Base-by-base conservation (phyloP, 2,329 filamentous ascomycete genomes). In the Curvularia sp. region DNA sequence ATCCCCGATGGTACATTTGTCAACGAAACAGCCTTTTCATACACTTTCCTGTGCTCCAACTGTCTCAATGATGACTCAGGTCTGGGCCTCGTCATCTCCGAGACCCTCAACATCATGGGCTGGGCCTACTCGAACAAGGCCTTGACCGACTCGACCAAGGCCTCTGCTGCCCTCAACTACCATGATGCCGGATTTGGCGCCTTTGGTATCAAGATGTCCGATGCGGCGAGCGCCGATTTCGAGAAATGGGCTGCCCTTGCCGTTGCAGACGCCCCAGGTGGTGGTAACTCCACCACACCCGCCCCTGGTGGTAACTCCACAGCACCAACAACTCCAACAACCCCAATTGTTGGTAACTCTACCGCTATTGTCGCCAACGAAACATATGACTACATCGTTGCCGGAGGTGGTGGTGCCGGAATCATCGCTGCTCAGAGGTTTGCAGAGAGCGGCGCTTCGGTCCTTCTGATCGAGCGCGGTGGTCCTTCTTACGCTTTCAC, bases 381-480 rank as follows among this genome's bases (percentile, higher is more conserved):
- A 79, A 77, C 75, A 3, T 75, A 72, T 63, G 87, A 89, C 72
- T 89, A 89, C 75, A 85, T 89, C 49, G 80, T 89, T 18, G 82
- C 87, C 31, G 87, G 87, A 9, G 83, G 78, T 13, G 87, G 87
- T 50, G 82, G 86, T 1, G 85, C 83, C 48, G 87, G 87, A 48
- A 83, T 89, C 39, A 85, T 87, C 1, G 72, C 79, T 35, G 82
- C 82, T 13, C 83, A 87, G 71, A 82, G 85, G 65, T 82, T 90
- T 24, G 86, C 84, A 22, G 85, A 88, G 72, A 82, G 84, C 54
- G 87, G 88, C 49, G 83, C 87, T 49, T 87, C 82, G 10, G 88
- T 90, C 1, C 78, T 90, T 7, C 80, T 91, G 13, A 72, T 81
- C 48, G 79, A 81, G 62, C 75, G 76, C 35, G 79, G 79, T 46